Evolutionary conservation across 345 rosid genomes (phyloP).

Genomic region (Eucalyptus grandis): DNA sequence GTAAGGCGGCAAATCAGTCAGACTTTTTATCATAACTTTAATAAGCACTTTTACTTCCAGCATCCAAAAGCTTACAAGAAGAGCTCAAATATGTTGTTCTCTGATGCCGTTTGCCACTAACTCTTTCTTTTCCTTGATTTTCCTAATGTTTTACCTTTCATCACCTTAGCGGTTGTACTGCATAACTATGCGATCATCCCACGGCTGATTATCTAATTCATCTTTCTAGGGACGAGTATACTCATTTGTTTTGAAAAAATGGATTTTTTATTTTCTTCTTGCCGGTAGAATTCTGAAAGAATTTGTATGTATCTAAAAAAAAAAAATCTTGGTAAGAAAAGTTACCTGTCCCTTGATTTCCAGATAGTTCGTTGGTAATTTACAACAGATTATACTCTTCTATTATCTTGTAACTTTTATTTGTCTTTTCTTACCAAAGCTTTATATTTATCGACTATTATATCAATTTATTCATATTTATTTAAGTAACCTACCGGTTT

Average conservation of each 20-base stretch:
- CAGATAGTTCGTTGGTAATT: neutral
- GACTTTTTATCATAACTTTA: neutral
- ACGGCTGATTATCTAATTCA: neutral
- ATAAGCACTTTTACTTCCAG: neutral
- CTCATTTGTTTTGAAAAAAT: neutral
- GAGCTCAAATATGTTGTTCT: neutral
- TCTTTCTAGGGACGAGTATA: neutral
- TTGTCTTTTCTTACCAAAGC: neutral
- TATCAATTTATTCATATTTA: neutral
- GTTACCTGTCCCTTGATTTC: neutral
- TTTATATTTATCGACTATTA: neutral
- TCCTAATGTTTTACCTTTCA: neutral
- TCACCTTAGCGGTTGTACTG: neutral
- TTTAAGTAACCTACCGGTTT: neutral
- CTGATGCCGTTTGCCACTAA: neutral
- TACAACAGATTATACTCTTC: neutral
- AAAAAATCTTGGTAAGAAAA: neutral
- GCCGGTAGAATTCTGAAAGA: neutral
- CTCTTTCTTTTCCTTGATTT: neutral
- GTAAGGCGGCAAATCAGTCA: neutral
- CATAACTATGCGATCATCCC: neutral
- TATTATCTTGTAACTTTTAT: neutral
- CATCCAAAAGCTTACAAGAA: neutral
- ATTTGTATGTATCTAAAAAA: neutral
- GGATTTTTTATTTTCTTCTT: neutral